Percentiles rank a stretch among this genome's conserved stretches.
These are phyloP conservation scores for Arabidopsis arenosa DNA, from an alignment of 345 rosid genomes.

Conservation along the genomic window DNA sequence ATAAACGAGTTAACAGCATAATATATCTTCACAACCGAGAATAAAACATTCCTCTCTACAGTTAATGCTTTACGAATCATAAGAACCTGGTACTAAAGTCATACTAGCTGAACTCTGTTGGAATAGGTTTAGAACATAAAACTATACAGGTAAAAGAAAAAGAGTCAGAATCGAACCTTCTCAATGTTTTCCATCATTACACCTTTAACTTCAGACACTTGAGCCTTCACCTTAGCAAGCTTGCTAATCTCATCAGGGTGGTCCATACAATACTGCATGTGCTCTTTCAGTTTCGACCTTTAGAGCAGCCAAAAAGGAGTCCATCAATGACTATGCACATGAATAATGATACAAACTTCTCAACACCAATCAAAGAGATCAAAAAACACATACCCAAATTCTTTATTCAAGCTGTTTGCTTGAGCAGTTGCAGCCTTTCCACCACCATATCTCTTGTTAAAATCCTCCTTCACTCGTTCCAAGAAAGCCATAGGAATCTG, in stretches of 20 bases:
- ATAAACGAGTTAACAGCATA: neutral
- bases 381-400: conserved; percentile 60
- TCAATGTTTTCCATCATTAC: conserved; percentile 98
- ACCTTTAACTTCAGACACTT: conserved; percentile 97
- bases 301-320: conserved; percentile 24
- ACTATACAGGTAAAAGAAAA: neutral
- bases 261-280: conserved; percentile 92
- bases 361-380: neutral
- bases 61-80: neutral
- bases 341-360: neutral
- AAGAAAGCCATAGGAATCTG: conserved; percentile 89
- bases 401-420: conserved; percentile 78
- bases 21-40: neutral
- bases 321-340: neutral
- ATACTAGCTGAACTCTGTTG: neutral
- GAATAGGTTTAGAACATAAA: neutral
- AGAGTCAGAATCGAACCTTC: conserved; percentile 60
- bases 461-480: conserved; percentile 92
- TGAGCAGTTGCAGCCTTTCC: conserved; percentile 86
- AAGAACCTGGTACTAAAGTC: neutral
- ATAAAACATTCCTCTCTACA: neutral
- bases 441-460: conserved; percentile 83
- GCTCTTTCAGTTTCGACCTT: conserved; percentile 91
- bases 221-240: conserved; percentile 97
- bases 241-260: conserved; percentile 99